Base-by-base conservation (phyloP, 2,329 filamentous ascomycete genomes). In the Claviceps citrina region DNA sequence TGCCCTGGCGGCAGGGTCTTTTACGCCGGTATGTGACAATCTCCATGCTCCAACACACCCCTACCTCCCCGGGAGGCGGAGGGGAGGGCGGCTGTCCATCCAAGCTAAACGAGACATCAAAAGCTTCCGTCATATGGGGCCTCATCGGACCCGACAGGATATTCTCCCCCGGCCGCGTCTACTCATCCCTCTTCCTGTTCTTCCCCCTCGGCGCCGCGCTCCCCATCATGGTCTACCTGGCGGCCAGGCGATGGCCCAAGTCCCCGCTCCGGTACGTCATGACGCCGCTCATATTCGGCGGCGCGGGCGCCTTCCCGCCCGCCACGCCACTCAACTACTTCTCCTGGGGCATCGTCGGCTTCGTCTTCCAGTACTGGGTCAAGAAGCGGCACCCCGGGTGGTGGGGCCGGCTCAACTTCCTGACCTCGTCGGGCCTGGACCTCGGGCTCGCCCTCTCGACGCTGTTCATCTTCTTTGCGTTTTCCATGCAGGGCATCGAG, bases 251-350 rank as follows among this genome's bases (percentile, higher is more conserved):
- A 24, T 72, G 64, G 54, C 73, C 72, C 37, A 62, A 58, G 35
- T 72, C 69, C 19, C 32, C 64, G 1, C 49, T 65, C 31, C 63
- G 62, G 41, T 70, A 66, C 54, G 61, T 76, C 38, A 78, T 78
- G 62, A 68, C 73, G 4, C 75, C 75, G 1, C 60, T 79, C 44
- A 73, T 79, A 48, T 76, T 78, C 51, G 76, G 74, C 42, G 73
- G 73, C 18, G 66, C 70, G 6, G 68, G 66, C 1, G 46, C 61
- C 26, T 76, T 79, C 48, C 75, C 74, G 2, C 75, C 75, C 0
- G 81, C 81, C 3, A 81, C 79, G 0, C 79, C 80, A 0, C 69
- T 84, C 43, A 84, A 81, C 59, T 85, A 83, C 54, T 70, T 81
- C 26, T 69, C 71, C n/a, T 85, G 81, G 80, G 78, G 76, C 15